Evolutionary conservation across 1,139 yeast genomes (phyloP).

Genomic region (Arxiozyma slooffiae): DNA sequence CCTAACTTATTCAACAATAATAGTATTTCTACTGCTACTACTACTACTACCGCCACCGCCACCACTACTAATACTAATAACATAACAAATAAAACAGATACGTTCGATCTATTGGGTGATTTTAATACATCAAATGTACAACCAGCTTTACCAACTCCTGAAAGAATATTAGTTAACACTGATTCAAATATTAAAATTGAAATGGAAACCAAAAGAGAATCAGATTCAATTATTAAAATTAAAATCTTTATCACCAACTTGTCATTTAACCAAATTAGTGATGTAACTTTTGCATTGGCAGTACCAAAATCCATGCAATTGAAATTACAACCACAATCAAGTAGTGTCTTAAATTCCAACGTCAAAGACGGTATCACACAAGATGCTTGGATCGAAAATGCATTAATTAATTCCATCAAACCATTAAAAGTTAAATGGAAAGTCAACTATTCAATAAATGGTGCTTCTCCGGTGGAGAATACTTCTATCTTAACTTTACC

Average conservation of each 20-base stretch:
- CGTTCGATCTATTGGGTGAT: constrained; percentile 38
- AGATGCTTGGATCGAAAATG: constrained; percentile 40
- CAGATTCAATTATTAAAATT: constrained; percentile 36
- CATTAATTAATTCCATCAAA: constrained; percentile 29
- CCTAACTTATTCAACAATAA: background rate
- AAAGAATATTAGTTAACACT: constrained; percentile 34
- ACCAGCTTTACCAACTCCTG: constrained; percentile 8
- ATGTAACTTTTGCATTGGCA: constrained; percentile 64
- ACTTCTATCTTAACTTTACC: constrained; percentile 45
- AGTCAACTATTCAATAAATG: constrained; percentile 46
- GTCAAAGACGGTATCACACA: constrained; percentile 43
- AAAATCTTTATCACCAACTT: constrained; percentile 42
- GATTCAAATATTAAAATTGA: constrained; percentile 47
- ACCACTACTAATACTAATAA: constrained; percentile 7
- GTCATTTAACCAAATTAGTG: constrained; percentile 39
- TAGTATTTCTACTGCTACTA: constrained; percentile 1
- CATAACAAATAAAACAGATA: constrained; percentile 4
- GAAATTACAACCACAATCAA: constrained; percentile 60
- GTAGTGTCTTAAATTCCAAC: constrained; percentile 43
- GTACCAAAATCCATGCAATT: constrained; percentile 68
- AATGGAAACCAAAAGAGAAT: constrained; percentile 35
- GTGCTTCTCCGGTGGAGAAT: constrained; percentile 40
- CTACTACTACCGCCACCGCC: constrained; percentile 4
- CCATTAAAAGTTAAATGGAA: constrained; percentile 76
- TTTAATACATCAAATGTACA: constrained; percentile 25